Conservation (phyloP, 345 rosid species). For the Adansonia digitata region DNA sequence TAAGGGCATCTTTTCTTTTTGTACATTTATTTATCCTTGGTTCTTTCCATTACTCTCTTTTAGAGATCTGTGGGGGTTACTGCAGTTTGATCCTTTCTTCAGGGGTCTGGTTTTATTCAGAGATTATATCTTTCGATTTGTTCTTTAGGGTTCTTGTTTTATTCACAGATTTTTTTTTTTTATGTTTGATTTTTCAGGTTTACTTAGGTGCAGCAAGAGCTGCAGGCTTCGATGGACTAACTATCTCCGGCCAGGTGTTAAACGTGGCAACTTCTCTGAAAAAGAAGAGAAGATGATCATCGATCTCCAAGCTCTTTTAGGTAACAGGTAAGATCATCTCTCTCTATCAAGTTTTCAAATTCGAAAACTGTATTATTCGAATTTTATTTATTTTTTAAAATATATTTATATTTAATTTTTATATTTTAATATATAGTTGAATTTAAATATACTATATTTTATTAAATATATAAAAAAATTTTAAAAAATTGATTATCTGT, state of each 20-base stretch:
- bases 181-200: slow-evolving; percentile 39
- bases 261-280: slow-evolving; percentile 84
- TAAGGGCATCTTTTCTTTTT: not conserved
- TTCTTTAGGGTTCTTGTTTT: not conserved
- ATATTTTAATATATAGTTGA: no score
- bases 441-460: no score
- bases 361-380: no score
- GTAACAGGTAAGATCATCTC: slow-evolving; percentile 57
- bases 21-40: not conserved
- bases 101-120: no score
- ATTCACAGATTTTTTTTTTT: not conserved
- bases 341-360: not conserved
- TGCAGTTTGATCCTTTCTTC: no score
- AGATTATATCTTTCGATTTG: not conserved
- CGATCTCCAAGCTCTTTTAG: slow-evolving; percentile 96
- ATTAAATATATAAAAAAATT: no score
- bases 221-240: slow-evolving; percentile 99
- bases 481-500: not conserved
- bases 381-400: no score
- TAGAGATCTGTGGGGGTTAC: not conserved
- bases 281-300: slow-evolving; percentile 89
- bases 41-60: not conserved
- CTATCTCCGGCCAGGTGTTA: slow-evolving; percentile 91
- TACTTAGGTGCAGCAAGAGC: slow-evolving; percentile 97
- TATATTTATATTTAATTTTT: no score